These are phyloP conservation scores for Fragilaria radians DNA, from an alignment of 108 stramenopile species.

Conservation along the genomic window DNA sequence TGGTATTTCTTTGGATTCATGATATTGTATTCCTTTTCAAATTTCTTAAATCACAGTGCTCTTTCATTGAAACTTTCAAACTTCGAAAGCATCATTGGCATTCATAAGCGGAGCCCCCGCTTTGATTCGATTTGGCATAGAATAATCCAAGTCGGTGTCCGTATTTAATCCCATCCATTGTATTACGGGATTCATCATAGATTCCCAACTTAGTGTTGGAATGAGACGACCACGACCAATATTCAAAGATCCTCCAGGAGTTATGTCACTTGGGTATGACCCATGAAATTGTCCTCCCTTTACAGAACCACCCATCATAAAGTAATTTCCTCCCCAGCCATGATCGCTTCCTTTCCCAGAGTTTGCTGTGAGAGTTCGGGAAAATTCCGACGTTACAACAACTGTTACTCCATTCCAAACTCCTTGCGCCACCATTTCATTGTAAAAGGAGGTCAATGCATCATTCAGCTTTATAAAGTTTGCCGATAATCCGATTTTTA, in stretches of 20 bases:
- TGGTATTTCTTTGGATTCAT: too few relatives aligned
- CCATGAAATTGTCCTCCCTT: too few relatives aligned
- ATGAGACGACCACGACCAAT: conserved; percentile 39
- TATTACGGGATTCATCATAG: too few relatives aligned
- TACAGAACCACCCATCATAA: conserved; percentile 40
- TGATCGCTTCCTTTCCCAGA: too few relatives aligned
- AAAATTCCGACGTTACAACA: conserved; percentile 58
- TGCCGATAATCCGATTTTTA: conserved; percentile 10
- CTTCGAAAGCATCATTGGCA: too few relatives aligned
- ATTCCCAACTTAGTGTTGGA: too few relatives aligned
- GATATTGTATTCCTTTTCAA: too few relatives aligned
- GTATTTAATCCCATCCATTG: conserved; percentile 35
- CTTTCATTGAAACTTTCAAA: too few relatives aligned
- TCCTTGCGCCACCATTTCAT: conserved; percentile 37
- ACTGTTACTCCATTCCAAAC: conserved; percentile 43
- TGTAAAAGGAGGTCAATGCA: conserved; percentile 35
- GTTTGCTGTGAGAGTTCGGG: conserved; percentile 64
- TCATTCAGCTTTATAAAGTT: conserved; percentile 31
- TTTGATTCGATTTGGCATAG: conserved; percentile 33
- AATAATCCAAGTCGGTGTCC: conserved; percentile 14
- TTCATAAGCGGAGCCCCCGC: too few relatives aligned
- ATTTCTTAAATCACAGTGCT: too few relatives aligned
- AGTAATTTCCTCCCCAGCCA: conserved; percentile 52
- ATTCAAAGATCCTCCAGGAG: conserved; percentile 4
- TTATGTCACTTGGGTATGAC: conserved; percentile 37